Conservation (phyloP, 2,329 filamentous ascomycete species). For the Tolypocladium sp. region DNA sequence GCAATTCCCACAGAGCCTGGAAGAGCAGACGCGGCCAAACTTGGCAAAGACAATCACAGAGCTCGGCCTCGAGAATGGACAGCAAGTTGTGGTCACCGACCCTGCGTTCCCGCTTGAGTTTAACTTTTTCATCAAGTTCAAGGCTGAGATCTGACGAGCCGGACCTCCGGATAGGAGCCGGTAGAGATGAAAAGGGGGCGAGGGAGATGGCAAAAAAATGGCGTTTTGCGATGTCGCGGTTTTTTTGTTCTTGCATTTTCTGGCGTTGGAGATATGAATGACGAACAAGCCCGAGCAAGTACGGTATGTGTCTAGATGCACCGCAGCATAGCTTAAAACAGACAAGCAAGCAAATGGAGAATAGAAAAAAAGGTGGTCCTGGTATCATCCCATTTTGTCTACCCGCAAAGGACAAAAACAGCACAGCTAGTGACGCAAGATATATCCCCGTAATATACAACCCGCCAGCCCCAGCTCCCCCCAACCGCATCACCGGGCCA, state of each 20-base stretch:
- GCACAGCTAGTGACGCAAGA: background rate
- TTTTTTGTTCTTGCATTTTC: slow-evolving; percentile 11
- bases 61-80: slow-evolving; percentile 62
- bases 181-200: background rate
- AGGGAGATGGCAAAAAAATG: slow-evolving; percentile 1
- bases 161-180: background rate
- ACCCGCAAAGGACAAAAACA: slow-evolving; percentile 10
- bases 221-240: background rate
- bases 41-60: slow-evolving; percentile 69
- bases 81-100: slow-evolving; percentile 88
- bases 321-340: background rate
- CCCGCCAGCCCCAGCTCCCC: background rate
- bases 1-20: slow-evolving; percentile 70
- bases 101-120: slow-evolving; percentile 74
- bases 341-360: background rate
- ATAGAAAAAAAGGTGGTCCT: slow-evolving; percentile 12
- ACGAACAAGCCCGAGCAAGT: background rate
- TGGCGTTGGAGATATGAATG: slow-evolving; percentile 15
- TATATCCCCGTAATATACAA: background rate
- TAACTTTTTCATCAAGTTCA: slow-evolving; percentile 44
- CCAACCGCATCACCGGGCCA: slow-evolving; percentile 36
- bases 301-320: background rate
- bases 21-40: slow-evolving; percentile 78
- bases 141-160: slow-evolving; percentile 8
- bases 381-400: slow-evolving; percentile 23